phyloP scores from a whole-genome alignment of 1,284 basidiomycete genomes.

The Moesziomyces globuligerus region DNA sequence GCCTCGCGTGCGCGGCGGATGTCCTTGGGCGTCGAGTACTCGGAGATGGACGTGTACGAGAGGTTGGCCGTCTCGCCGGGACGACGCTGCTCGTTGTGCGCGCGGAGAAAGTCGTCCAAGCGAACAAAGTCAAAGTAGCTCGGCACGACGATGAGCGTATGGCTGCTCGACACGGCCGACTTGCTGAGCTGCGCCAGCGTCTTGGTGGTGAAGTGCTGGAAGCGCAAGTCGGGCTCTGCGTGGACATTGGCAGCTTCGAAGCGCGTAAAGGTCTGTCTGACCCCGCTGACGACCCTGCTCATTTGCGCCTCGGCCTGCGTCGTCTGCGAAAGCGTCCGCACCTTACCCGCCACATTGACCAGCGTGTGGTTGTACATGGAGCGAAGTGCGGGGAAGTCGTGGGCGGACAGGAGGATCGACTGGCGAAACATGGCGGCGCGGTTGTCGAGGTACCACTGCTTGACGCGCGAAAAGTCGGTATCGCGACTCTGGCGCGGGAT shows the following conservation, averaged over 20 bases:
- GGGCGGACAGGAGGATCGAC: slow-evolving; percentile 85
- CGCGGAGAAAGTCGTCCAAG: slow-evolving; percentile 83
- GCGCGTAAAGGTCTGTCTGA: slow-evolving; percentile 75
- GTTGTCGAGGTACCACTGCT: slow-evolving; percentile 95
- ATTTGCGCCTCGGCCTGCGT: slow-evolving; percentile 31
- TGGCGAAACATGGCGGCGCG: slow-evolving; percentile 83
- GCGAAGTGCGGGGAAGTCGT: slow-evolving; percentile 88
- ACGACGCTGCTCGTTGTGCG: slow-evolving; percentile 68
- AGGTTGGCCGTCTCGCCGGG: slow-evolving; percentile 69
- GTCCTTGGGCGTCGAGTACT: slow-evolving; percentile 93
- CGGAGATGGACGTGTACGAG: slow-evolving; percentile 78
- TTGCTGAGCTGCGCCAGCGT: slow-evolving; percentile 82
- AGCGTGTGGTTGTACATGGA: slow-evolving; percentile 79
- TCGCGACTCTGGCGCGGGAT: slow-evolving; percentile 92
- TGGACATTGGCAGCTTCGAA: slow-evolving; percentile 80
- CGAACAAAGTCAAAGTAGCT: slow-evolving; percentile 97
- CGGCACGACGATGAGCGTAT: slow-evolving; percentile 88
- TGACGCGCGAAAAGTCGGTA: slow-evolving; percentile 94
- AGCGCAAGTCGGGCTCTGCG: slow-evolving; percentile 86
- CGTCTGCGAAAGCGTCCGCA: slow-evolving; percentile 62
- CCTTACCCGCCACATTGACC: slow-evolving; percentile 85
- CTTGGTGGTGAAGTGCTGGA: slow-evolving; percentile 86
- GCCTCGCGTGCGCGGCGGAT: slow-evolving; percentile 90
- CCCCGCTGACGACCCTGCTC: slow-evolving; percentile 38
- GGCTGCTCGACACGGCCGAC: slow-evolving; percentile 88